phyloP scores from a whole-genome alignment of 441 rosid species.

The Syzygium syzygioides region DNA sequence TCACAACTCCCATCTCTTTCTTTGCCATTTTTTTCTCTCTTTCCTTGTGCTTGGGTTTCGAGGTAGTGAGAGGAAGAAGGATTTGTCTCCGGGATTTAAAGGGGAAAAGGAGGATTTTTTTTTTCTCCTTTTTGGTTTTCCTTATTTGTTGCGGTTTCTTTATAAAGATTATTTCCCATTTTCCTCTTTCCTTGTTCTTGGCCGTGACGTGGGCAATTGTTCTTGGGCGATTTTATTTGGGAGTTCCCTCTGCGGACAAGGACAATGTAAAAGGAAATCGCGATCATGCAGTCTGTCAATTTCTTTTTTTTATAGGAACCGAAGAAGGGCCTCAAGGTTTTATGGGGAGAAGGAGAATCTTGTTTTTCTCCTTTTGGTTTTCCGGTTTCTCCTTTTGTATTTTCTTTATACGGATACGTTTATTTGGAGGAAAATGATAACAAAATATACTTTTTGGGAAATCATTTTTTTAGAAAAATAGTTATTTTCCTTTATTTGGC shows the following conservation, averaged over 20 bases:
- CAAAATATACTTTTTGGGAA: no score
- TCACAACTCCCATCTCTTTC: constrained; percentile 71
- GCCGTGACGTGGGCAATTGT: background rate
- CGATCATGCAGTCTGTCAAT: no score
- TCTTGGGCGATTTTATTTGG: background rate
- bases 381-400: background rate
- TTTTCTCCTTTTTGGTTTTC: background rate
- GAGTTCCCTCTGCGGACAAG: background rate
- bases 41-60: background rate
- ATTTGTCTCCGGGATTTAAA: background rate
- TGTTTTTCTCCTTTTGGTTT: no score
- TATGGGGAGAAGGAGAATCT: no score
- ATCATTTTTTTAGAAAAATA: no score
- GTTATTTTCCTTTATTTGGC: no score
- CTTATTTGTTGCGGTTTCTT: background rate
- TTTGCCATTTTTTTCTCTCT: constrained; percentile 23
- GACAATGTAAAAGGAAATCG: no score
- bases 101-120: background rate
- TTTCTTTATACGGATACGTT: no score
- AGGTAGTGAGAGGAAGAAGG: background rate
- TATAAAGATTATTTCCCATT: background rate
- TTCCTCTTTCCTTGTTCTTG: background rate
- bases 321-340: no score
- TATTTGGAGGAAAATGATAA: no score
- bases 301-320: no score